Evolutionary conservation across 441 rosid species (phyloP).

Genomic region (Aquilaria agallochum): DNA sequence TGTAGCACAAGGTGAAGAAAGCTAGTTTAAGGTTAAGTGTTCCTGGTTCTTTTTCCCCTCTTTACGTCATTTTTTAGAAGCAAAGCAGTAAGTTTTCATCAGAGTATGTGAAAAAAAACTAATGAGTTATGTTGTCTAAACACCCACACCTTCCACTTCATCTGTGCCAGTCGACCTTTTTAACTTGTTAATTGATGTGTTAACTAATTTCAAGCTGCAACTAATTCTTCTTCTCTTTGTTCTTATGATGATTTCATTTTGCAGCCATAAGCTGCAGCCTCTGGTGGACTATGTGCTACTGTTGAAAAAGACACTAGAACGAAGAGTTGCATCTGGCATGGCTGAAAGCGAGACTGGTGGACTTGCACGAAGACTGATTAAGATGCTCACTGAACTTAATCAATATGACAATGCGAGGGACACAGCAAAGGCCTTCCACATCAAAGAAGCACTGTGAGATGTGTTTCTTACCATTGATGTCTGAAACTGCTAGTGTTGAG

Average conservation of each 20-base stretch:
- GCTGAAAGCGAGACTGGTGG: constrained; percentile 52
- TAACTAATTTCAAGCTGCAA: neutral
- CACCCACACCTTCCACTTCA: too few species aligned
- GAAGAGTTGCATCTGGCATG: constrained; percentile 53
- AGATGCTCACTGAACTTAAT: constrained; percentile 80
- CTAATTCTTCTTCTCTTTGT: neutral
- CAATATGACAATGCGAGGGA: constrained; percentile 86
- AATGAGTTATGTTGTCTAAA: too few species aligned
- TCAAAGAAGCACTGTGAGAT: constrained; percentile 74
- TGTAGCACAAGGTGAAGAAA: too few species aligned
- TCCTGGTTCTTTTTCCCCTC: too few species aligned
- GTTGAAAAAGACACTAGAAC: constrained; percentile 53
- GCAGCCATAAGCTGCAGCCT: constrained; percentile 75
- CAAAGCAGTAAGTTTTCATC: too few species aligned
- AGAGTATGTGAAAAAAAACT: too few species aligned
- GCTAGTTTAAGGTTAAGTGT: too few species aligned
- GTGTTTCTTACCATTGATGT: too few species aligned
- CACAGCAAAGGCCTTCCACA: constrained; percentile 61
- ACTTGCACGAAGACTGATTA: constrained; percentile 87
- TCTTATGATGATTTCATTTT: neutral
- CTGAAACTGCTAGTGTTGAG: too few species aligned
- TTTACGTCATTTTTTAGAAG: too few species aligned
- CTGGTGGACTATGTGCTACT: constrained; percentile 68
- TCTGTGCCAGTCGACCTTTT: too few species aligned
- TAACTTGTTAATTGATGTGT: too few species aligned